Evolutionary conservation across 1,284 basidiomycete species (phyloP), one percentile per base, ranked within the genome.

Genomic region (Omphalotus olearius): DNA sequence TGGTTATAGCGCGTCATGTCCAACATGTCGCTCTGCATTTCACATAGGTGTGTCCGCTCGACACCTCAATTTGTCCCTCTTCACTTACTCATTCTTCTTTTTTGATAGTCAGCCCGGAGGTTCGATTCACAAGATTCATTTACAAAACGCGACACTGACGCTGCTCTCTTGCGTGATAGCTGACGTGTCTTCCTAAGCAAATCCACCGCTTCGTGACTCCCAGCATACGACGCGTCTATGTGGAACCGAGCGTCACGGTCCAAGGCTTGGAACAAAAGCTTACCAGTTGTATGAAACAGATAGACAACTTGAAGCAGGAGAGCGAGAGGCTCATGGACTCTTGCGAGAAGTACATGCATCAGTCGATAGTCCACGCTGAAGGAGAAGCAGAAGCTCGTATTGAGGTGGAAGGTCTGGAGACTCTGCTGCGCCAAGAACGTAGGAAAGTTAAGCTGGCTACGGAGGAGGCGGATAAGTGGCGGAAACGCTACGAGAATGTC

Each of bases 161-260:
- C 30, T 13, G n/a, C n/a, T 33, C 30, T 33, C 13, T 33, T 33
- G 30, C 33, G 16, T n/a, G 11, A 23, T 43, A 57, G 56, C 42
- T 51, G 20, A 54, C 56, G 3, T 54, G 45, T 26, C 49, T 57
- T 25, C 56, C 56, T 23, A 51, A 52, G 42, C 49, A 54, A 42
- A 16, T 57, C 20, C 56, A 52, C 39, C 52, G 52, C 35, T 57
- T 36, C 45, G 47, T 57, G 20, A 40, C 48, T 11, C 53, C 56
- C 9, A 49, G 45, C 25, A 54, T 57, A 7, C 52, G 56, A 50
- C 56, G 56, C 50, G 56, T 57, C 16, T 57, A 57, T 23, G 16
- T 57, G 23, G 50, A 54, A 23, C 36, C 13, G 9, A 49, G 37
- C 39, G 25, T 10, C 30, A 33, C 39, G 40, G 37, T 37, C 30